Conservation (phyloP, 176 grass and related monocot species). For the Carex littledalei region DNA sequence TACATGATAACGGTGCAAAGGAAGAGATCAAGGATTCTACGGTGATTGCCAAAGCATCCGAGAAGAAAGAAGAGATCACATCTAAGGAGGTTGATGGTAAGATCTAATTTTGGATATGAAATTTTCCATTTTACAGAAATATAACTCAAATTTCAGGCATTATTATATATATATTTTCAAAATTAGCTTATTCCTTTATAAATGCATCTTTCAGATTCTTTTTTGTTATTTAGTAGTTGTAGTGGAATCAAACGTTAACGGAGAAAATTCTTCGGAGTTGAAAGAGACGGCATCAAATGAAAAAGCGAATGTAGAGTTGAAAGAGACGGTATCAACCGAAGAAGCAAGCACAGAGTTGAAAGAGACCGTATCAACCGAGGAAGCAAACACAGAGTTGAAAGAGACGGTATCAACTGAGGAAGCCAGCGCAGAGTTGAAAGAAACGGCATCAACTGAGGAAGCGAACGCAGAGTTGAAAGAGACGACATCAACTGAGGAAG, state of each 20-base stretch:
- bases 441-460: neutral
- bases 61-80: slow-evolving; percentile 9
- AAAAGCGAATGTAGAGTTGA: neutral
- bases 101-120: neutral
- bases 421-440: neutral
- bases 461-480: neutral
- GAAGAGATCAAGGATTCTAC: neutral
- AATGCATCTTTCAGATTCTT: neutral
- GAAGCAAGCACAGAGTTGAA: neutral
- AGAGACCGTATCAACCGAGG: neutral
- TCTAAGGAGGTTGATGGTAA: slow-evolving; percentile 17
- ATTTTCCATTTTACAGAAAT: neutral
- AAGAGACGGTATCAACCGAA: neutral
- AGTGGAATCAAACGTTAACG: neutral
- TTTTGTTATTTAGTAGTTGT: neutral
- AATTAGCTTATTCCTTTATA: neutral
- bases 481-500: neutral
- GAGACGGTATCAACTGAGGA: neutral
- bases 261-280: neutral
- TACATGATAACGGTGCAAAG: neutral
- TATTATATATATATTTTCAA: neutral
- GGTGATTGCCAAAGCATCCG: neutral
- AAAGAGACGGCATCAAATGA: neutral
- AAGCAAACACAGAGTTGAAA: neutral
- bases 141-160: neutral